Evolutionary conservation across 2,329 filamentous ascomycete species (phyloP).

Genomic region (Colletotrichum camelliae): DNA sequence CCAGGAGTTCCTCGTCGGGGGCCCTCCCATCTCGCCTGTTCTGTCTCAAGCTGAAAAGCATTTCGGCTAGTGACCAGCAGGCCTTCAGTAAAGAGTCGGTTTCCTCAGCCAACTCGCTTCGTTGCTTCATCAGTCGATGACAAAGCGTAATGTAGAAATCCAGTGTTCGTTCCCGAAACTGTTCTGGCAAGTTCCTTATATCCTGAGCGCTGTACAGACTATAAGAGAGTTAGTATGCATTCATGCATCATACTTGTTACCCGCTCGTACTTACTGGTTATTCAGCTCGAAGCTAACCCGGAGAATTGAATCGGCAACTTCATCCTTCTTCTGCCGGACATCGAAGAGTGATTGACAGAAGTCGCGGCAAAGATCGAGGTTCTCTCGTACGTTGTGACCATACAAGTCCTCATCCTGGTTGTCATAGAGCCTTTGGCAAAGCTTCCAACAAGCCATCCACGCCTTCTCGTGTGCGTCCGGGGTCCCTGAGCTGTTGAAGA

Average conservation of each 20-base stretch:
- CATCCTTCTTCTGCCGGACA: constrained; percentile 77
- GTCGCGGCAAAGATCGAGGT: constrained; percentile 85
- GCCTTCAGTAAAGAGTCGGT: constrained; percentile 84
- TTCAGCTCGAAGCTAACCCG: constrained; percentile 94
- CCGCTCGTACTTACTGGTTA: constrained; percentile 69
- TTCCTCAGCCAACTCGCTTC: constrained; percentile 77
- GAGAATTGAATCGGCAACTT: constrained; percentile 82
- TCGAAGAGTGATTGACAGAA: constrained; percentile 94
- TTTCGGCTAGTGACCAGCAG: constrained; percentile 90
- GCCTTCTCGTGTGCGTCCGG: constrained; percentile 84
- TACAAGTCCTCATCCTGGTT: constrained; percentile 75
- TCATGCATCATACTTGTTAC: background rate
- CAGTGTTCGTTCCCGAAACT: constrained; percentile 86
- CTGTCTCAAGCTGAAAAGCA: constrained; percentile 89
- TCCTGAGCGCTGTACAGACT: constrained; percentile 91
- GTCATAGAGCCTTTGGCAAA: constrained; percentile 89
- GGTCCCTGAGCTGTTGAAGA: constrained; percentile 76
- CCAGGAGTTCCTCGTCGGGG: constrained; percentile 82
- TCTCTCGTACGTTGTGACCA: constrained; percentile 71
- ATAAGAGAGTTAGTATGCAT: background rate
- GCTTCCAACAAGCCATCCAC: constrained; percentile 92
- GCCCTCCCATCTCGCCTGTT: constrained; percentile 75
- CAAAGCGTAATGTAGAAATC: constrained; percentile 96
- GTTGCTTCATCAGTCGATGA: constrained; percentile 95
- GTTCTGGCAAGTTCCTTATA: constrained; percentile 76